Base-by-base conservation (phyloP, 2,329 filamentous ascomycete genomes). In the Pseudocercospora fuligena region DNA sequence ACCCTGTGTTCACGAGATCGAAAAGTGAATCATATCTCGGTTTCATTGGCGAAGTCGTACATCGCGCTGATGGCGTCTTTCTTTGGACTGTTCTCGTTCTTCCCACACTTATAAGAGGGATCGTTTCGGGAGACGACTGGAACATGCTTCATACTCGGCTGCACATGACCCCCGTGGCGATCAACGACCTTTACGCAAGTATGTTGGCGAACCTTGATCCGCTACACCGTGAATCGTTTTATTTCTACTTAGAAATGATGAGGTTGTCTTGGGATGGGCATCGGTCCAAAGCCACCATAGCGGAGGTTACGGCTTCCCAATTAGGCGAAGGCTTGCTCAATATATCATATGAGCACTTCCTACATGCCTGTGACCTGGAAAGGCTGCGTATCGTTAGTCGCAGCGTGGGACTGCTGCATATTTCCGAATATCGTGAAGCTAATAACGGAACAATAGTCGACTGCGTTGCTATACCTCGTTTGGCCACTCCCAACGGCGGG, bases 11-110 rank as follows among this genome's bases (percentile, higher is more conserved):
- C 19, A 21, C 1, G 11, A 25, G 9, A 2, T 14, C 31, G 4
- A 11, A 33, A 11, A 1, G 11, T 49, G 8, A 7, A 25, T 14
- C n/a, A 1, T 25, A 11, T n/a, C 4, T 2, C 1, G 46, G 8
- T 6, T 49, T 65, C 8, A 58, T 69, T n/a, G 29, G 60, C 23
- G 49, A 60, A 14, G 54, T 67, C 31, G 31, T 47, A 21, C 11
- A 53, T 29, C 63, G 63, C 21, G 64, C 67, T 8, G 21, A 67
- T 12, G 67, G 67, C 7, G 58, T 69, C 19, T 69, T 69, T 31
- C 54, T 69, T 9, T 69, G 67, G 67, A 61, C 60, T 14, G 31
- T 25, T 1, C 67, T 69, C 3, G 67, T 69, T 25, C 53, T 65
- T 16, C 61, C 36, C 23, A 31, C 36, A 8, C 16, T 63, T 23